A percentile compares a stretch with the other conserved stretches of the same genome.
phyloP scores from a whole-genome alignment of 257 asterid genomes.

The Leptodermis oblonga region DNA sequence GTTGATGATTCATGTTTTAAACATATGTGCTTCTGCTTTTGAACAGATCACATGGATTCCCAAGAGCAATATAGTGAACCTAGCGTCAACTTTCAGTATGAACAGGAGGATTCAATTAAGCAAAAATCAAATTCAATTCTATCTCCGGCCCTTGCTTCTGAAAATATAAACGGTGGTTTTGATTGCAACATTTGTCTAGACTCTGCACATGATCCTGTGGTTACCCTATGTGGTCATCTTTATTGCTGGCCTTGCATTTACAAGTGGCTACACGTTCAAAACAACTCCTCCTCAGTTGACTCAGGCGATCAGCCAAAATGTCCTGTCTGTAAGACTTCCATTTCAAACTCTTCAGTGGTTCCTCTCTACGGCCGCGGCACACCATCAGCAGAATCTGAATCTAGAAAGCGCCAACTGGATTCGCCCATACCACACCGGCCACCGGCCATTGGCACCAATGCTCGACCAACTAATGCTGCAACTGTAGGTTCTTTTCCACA shows the following conservation, averaged over 20 bases:
- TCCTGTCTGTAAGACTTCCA: constrained; percentile 71
- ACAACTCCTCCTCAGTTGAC: constrained; percentile 39
- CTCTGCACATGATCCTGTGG: constrained; percentile 73
- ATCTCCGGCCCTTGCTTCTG: constrained; percentile 33
- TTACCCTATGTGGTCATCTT: constrained; percentile 85
- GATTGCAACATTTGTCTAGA: constrained; percentile 91
- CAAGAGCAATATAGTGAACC: constrained; percentile 42
- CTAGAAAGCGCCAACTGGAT: constrained; percentile 44
- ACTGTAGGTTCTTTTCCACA: constrained; percentile 25
- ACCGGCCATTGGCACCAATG: constrained; percentile 36
- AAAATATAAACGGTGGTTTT: constrained; percentile 49
- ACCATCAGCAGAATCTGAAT: constrained; percentile 45
- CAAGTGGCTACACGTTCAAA: constrained; percentile 74
- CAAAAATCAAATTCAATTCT: constrained; percentile 38
- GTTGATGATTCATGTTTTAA: not conserved
- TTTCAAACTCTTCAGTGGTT: constrained; percentile 61
- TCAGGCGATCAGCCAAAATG: constrained; percentile 61
- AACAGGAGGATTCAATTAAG: constrained; percentile 35
- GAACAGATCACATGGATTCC: constrained; percentile 57
- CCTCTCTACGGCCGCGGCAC: constrained; percentile 80
- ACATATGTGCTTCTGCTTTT: constrained; percentile 5
- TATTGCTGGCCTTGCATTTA: constrained; percentile 96
- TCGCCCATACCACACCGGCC: constrained; percentile 66
- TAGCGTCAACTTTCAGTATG: constrained; percentile 31
- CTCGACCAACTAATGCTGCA: constrained; percentile 27